Base-by-base conservation (phyloP, 164 flowering plant genomes). In the Magnolia officinalis region DNA sequence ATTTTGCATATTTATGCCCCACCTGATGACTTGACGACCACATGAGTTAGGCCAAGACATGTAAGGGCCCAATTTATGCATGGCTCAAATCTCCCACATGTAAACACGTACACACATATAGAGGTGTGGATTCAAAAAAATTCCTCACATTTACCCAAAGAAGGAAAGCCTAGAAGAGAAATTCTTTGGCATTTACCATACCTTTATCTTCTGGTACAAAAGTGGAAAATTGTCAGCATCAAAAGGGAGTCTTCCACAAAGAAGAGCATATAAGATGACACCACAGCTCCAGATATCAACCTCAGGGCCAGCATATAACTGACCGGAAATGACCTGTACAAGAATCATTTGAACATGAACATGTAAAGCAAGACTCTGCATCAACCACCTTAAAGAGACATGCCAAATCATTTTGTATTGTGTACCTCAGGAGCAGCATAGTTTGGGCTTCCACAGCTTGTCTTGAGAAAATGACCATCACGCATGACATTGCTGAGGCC, bases 281-380 rank as follows among this genome's bases (percentile, higher is more conserved):
- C 87, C 87, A 81, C 85, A 83, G 59, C 87, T 85, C 87, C 87
- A 85, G 73, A 83, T 78, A 78, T 85, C 87, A 68, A 85, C 80
- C 71, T 83, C 87, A 18, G 78, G 78, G 31, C 78, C 78, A 2
- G 78, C 78, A 70, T 76, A 82, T 52, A 71, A 66, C 23, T 26
- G 72, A 64, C 74, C 79, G 1, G 79, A 76, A 21, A 78, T 72
- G 63, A 81, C 63, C 83, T 81, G 72, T 50, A 58, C 50, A 51
- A 24, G 18, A 73, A 51, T 18, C 11, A 63, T 67, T 37, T 24
- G 59, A 50, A 67, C n/a, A 23, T 37, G 55, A 70, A 37, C 52
- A 50, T 20, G 29, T 18, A 26, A 1, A 9, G 9, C 73, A 71
- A 71, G 63, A n/a, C 63, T 49, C 29, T 1, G 0, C 14, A 71